These are phyloP conservation scores for Sporothrix sp. DNA, from an alignment of 2,329 filamentous ascomycete genomes.

Conservation along the genomic window DNA sequence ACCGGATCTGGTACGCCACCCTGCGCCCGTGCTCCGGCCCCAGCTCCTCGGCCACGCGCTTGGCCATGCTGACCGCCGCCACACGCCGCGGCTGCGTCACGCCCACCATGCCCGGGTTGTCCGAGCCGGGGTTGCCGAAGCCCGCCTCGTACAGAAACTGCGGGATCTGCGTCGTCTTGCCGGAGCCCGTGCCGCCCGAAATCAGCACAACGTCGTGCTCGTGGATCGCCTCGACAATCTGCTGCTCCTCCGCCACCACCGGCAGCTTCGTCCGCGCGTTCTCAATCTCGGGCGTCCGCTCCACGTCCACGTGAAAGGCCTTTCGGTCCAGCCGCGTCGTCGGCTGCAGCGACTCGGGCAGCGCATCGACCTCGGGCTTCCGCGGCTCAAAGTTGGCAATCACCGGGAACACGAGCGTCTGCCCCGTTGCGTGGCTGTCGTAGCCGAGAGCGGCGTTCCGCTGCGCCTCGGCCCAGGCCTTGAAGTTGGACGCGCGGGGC, in stretches of 20 bases:
- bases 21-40: conserved; percentile 58
- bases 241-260: conserved; percentile 90
- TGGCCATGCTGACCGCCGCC: conserved; percentile 92
- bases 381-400: conserved; percentile 56
- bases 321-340: conserved; percentile 55
- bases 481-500: conserved; percentile 58
- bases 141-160: conserved; percentile 94
- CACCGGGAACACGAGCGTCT: conserved; percentile 40
- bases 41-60: conserved; percentile 78
- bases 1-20: conserved; percentile 91
- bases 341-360: conserved; percentile 56
- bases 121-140: conserved; percentile 68
- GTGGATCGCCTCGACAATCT: conserved; percentile 95
- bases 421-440: conserved; percentile 28
- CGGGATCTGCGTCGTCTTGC: conserved; percentile 94
- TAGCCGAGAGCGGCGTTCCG: conserved; percentile 74
- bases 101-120: conserved; percentile 84
- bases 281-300: conserved; percentile 64
- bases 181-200: conserved; percentile 90
- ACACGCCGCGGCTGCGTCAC: conserved; percentile 92
- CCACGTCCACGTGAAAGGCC: conserved; percentile 64
- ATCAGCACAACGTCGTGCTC: conserved; percentile 84
- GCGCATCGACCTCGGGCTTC: conserved; percentile 58
- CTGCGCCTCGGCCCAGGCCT: conserved; percentile 81
- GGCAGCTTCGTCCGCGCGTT: conserved; percentile 69